phyloP scores from a whole-genome alignment of 23 red algal genomes.

The Agarophyton chilense region DNA sequence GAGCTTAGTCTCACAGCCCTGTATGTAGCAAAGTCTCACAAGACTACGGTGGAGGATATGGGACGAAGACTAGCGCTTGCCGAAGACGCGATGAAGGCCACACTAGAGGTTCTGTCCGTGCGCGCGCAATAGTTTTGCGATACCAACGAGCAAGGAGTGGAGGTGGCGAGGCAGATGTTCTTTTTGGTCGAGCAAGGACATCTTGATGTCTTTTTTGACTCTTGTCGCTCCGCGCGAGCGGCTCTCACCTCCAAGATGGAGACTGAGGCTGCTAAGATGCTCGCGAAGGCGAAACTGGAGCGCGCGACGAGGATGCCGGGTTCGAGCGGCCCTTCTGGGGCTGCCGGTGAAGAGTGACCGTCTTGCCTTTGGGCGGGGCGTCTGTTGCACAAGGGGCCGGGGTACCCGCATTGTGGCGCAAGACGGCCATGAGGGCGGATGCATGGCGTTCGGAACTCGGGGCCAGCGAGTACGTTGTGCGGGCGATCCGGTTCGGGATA shows the following conservation, averaged over 20 bases:
- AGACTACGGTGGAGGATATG: not conserved
- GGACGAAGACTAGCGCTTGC: not conserved
- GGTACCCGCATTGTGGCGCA: too few relatives aligned
- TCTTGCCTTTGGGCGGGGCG: too few relatives aligned
- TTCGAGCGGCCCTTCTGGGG: not conserved
- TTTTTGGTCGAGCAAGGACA: slow-evolving; percentile 14
- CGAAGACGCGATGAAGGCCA: not conserved
- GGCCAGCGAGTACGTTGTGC: not conserved
- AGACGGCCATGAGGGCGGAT: too few relatives aligned
- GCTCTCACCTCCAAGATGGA: slow-evolving; percentile 1
- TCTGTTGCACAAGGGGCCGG: too few relatives aligned
- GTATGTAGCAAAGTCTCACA: not conserved
- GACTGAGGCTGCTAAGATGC: not conserved
- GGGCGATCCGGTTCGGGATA: not conserved
- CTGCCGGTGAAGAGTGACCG: not conserved
- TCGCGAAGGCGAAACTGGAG: not conserved
- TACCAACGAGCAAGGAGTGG: not conserved
- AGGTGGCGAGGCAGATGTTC: not conserved
- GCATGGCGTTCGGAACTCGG: too few relatives aligned
- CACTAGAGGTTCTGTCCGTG: slow-evolving; percentile 6
- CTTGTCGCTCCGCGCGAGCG: not conserved
- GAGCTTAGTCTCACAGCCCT: slow-evolving; percentile 2
- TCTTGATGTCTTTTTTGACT: not conserved
- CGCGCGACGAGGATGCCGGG: not conserved
- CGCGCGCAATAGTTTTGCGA: slow-evolving; percentile 22